phyloP scores from a whole-genome alignment of 345 rosid genomes.

The Corchorus olitorius region DNA sequence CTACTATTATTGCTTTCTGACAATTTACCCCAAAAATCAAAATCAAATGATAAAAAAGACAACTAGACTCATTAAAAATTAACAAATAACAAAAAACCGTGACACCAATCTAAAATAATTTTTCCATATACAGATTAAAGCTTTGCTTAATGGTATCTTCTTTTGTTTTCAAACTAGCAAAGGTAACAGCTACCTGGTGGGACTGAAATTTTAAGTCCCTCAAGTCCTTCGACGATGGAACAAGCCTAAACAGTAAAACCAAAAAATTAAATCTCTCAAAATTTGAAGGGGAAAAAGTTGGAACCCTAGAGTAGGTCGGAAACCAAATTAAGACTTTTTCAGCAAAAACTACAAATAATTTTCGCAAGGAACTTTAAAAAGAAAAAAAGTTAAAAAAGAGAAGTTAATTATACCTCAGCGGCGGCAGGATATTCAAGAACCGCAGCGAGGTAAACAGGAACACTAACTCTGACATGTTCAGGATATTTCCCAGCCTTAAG shows the following conservation, averaged over 20 bases:
- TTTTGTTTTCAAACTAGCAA: too few species aligned
- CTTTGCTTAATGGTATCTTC: too few species aligned
- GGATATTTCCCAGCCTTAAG: conserved; percentile 96
- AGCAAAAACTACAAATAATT: background rate
- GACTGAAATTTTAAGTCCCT: too few species aligned
- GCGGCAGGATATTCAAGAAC: conserved; percentile 96
- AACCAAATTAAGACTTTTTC: background rate
- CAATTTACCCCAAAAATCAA: background rate
- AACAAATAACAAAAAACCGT: too few species aligned
- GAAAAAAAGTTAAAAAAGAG: background rate
- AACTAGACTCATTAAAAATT: too few species aligned
- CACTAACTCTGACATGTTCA: conserved; percentile 92
- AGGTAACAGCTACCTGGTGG: too few species aligned
- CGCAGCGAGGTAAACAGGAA: conserved; percentile 95
- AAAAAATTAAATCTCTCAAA: background rate
- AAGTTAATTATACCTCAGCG: conserved; percentile 57
- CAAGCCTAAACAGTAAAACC: too few species aligned
- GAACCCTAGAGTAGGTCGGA: conserved; percentile 29
- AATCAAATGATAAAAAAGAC: too few species aligned
- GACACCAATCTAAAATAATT: too few species aligned
- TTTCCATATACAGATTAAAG: too few species aligned
- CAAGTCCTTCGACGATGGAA: too few species aligned
- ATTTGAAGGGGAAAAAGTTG: background rate
- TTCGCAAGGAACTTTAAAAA: background rate
- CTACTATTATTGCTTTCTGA: background rate